These are phyloP conservation scores for Ceratobasidium sp. DNA, from an alignment of 1,284 basidiomycete species.

Conservation along the genomic window DNA sequence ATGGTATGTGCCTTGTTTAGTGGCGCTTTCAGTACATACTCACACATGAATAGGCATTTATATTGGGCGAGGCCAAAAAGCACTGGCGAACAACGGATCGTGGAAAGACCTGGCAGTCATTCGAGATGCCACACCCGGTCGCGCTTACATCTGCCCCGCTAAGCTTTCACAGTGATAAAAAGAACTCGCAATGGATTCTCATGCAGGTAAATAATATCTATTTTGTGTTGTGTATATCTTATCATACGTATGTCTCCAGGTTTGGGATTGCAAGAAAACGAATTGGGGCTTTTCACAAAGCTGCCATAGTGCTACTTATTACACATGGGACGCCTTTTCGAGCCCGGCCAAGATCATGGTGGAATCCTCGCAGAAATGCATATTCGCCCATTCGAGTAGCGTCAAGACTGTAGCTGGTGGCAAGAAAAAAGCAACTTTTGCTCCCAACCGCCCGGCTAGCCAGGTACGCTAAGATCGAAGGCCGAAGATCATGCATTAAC, in stretches of 20 bases:
- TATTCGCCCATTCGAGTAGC: constrained; percentile 70
- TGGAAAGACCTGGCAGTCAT: constrained; percentile 86
- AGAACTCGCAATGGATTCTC: constrained; percentile 60
- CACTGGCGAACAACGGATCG: constrained; percentile 90
- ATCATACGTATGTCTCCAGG: constrained; percentile 2
- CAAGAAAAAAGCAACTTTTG: constrained; percentile 34
- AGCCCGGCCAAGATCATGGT: constrained; percentile 71
- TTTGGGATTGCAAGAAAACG: constrained; percentile 32
- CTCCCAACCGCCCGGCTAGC: constrained; percentile 27
- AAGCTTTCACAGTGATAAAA: constrained; percentile 82
- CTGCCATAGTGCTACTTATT: constrained; percentile 70
- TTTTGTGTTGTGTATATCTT: constrained; percentile 1
- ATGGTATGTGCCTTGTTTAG: constrained; percentile 65
- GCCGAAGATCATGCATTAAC: not conserved
- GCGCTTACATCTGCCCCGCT: constrained; percentile 74
- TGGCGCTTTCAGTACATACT: constrained; percentile 5
- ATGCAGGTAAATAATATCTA: not conserved
- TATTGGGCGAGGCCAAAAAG: constrained; percentile 74
- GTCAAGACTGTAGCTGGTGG: constrained; percentile 20
- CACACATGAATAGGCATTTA: constrained; percentile 76
- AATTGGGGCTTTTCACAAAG: constrained; percentile 30
- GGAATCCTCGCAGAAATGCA: constrained; percentile 78
- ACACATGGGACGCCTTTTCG: constrained; percentile 85
- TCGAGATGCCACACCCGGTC: constrained; percentile 74
- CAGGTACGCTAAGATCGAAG: constrained; percentile 3